These are phyloP conservation scores for Penicillium psychrosexuale DNA, from an alignment of 2,329 filamentous ascomycete genomes.

Conservation along the genomic window DNA sequence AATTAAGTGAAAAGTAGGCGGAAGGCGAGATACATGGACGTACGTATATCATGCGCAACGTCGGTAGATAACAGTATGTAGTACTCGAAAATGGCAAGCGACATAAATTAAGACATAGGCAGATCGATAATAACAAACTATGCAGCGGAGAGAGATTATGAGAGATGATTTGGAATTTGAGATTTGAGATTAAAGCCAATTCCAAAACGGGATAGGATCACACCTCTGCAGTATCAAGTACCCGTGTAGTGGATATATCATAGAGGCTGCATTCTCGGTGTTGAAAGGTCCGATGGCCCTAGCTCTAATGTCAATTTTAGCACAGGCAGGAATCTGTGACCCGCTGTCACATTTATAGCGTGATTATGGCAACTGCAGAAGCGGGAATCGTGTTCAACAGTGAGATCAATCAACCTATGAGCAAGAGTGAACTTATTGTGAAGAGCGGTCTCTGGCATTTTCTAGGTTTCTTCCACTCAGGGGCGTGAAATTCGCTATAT, in stretches of 20 bases:
- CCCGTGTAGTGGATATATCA: not conserved
- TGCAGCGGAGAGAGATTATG: not conserved
- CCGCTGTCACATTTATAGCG: conserved; percentile 17
- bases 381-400: too few relatives aligned
- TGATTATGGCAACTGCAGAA: too few relatives aligned
- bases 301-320: conserved; percentile 2
- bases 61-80: not conserved
- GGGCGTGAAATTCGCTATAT: too few relatives aligned
- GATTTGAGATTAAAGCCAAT: not conserved
- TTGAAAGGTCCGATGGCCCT: conserved; percentile 9
- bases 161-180: not conserved
- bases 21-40: not conserved
- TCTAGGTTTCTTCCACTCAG: too few relatives aligned
- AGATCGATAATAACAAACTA: too few relatives aligned
- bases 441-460: too few relatives aligned
- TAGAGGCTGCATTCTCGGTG: not conserved
- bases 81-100: not conserved
- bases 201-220: not conserved
- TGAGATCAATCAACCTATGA: too few relatives aligned
- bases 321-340: conserved; percentile 9
- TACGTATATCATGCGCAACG: not conserved
- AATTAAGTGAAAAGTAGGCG: not conserved
- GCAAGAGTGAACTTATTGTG: too few relatives aligned
- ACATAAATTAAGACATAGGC: not conserved
- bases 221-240: not conserved